phyloP scores from a whole-genome alignment of 257 asterid genomes.

The Marsdenia floribunda region DNA sequence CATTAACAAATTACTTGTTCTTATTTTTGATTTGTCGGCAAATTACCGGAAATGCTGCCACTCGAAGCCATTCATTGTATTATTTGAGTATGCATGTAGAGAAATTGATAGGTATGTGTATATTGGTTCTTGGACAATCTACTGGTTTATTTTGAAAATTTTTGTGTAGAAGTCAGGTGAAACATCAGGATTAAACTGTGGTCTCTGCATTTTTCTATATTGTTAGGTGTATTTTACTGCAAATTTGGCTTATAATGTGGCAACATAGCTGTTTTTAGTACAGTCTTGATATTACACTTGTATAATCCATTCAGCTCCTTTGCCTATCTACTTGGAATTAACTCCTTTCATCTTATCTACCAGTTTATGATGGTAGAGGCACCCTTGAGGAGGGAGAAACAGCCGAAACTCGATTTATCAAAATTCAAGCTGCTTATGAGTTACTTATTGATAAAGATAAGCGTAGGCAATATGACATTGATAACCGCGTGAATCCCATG shows the following conservation, averaged over 20 bases:
- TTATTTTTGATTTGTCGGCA: neutral
- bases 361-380: slow-evolving; percentile 93
- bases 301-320: neutral
- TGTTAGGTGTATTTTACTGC: neutral
- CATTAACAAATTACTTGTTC: too few species aligned
- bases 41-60: neutral
- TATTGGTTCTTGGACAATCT: neutral
- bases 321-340: slow-evolving; percentile 5
- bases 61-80: neutral
- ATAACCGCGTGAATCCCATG: slow-evolving; percentile 81
- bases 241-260: neutral
- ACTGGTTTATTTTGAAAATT: neutral
- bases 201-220: neutral
- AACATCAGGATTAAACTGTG: neutral
- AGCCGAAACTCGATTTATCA: slow-evolving; percentile 91
- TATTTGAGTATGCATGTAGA: neutral
- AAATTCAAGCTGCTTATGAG: slow-evolving; percentile 97
- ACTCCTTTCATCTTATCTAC: slow-evolving; percentile 16
- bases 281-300: neutral
- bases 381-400: slow-evolving; percentile 94
- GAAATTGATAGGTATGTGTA: neutral
- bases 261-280: neutral
- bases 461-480: slow-evolving; percentile 65
- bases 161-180: neutral
- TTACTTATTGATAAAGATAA: slow-evolving; percentile 74